Evolutionary conservation across 306 rosid genomes (phyloP), one percentile per base, ranked within the genome.

Genomic region (Rosa rugosa): DNA sequence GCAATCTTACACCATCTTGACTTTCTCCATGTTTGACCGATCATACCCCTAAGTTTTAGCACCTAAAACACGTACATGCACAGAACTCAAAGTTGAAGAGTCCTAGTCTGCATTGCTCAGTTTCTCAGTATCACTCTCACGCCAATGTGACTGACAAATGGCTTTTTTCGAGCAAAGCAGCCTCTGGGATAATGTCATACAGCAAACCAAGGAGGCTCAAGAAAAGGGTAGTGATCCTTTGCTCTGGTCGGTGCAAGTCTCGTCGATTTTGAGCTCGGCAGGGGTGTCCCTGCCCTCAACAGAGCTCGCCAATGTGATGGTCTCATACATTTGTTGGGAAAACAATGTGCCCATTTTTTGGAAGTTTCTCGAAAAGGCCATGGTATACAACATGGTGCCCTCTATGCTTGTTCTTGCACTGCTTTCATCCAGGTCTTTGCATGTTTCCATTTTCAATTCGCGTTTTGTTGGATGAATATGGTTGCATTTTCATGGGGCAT

Each of bases 321-420:
- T 91, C 11, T 91, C 95, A n/a, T 80, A 89, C 87, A 88, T 93
- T 82, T 93, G 88, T 70, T 93, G 98, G 98, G 93, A 90, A 4
- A 91, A 91, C 81, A 89, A 93, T 76, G 89, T 87, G 41, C 92
- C 98, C 42, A 80, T 87, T 81, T 72, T 86, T 22, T 91, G 98
- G 97, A 94, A 94, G 92, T 91, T 90, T 75, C 87, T 87, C 5
- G 97, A 94, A 62, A 90, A 87, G 78, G 92, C 96, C 6, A 62
- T 90, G 47, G 46, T 76, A 42, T 87, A 88, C 66, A 89, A 84
- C 38, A 87, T 91, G 60, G 92, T 88, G 42, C 94, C 93, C 11
- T 94, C 98, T 4, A 46, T 93, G 90, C 90, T 89, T 20, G 79
- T 92, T 77, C 89, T 90, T 66, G 85, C 93, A 80, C 91, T 87